These are phyloP conservation scores for Cladosporium oxysporum DNA, from an alignment of 2,329 filamentous ascomycete genomes.

Conservation along the genomic window DNA sequence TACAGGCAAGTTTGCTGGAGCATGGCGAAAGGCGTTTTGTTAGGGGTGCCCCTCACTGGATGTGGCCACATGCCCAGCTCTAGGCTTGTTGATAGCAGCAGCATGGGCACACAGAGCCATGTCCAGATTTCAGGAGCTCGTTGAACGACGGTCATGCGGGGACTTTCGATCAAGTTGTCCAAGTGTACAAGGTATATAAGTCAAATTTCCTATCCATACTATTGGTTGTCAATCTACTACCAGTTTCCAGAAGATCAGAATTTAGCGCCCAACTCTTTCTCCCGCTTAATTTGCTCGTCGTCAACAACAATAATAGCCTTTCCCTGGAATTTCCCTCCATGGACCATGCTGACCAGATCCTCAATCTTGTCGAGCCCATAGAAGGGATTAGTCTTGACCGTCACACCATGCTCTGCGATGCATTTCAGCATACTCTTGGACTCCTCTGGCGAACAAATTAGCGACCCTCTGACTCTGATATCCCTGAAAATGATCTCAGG, in stretches of 20 bases:
- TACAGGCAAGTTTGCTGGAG: conserved; percentile 10
- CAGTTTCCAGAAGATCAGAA: conserved; percentile 25
- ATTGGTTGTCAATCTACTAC: background rate
- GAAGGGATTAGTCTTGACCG: conserved; percentile 54
- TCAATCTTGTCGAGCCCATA: conserved; percentile 55
- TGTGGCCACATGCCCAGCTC: background rate
- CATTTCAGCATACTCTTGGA: conserved; percentile 37
- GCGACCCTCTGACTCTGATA: conserved; percentile 50
- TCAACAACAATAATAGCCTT: conserved; percentile 59
- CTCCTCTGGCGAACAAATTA: conserved; percentile 39
- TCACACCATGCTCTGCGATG: conserved; percentile 45
- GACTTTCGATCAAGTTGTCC: background rate
- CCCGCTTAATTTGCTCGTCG: conserved; percentile 48
- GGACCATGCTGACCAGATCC: conserved; percentile 52
- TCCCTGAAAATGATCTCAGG: conserved; percentile 57
- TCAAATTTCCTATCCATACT: background rate
- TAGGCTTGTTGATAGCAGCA: background rate
- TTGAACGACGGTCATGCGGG: background rate
- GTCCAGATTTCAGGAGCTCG: background rate
- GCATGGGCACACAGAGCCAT: background rate
- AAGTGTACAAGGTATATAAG: conserved; percentile 15
- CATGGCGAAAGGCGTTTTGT: conserved; percentile 20
- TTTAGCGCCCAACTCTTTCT: conserved; percentile 42
- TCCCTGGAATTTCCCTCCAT: conserved; percentile 56
- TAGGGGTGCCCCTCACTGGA: background rate